Evolutionary conservation across 177 flowering plant species (phyloP).

Genomic region (Telopea speciosissima): DNA sequence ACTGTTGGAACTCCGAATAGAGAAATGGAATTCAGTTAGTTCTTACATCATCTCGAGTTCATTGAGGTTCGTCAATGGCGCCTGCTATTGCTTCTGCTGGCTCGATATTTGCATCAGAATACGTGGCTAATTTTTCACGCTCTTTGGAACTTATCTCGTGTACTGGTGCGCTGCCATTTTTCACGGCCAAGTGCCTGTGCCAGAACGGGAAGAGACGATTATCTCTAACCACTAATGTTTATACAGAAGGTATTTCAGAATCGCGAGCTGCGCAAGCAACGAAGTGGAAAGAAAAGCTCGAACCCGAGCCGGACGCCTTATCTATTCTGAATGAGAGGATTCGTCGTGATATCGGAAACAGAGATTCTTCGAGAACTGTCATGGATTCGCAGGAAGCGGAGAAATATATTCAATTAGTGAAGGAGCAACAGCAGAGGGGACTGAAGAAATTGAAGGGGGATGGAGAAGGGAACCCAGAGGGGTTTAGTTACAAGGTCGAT

Average conservation of each 20-base stretch:
- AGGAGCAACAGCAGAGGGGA: conserved; percentile 92
- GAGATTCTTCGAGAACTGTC: conserved; percentile 34
- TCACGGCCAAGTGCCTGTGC: conserved; percentile 16
- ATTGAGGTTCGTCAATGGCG: conserved; percentile 9
- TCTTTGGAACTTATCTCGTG: conserved; percentile 21
- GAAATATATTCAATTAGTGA: conserved; percentile 70
- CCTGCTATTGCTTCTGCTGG: conserved; percentile 17
- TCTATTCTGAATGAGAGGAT: conserved; percentile 59
- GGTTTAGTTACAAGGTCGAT: conserved; percentile 68
- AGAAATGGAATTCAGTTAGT: too few relatives aligned
- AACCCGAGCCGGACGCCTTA: conserved; percentile 42
- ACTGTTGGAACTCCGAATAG: too few relatives aligned
- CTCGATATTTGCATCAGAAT: conserved; percentile 16
- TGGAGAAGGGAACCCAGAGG: conserved; percentile 18
- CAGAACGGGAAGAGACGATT: conserved; percentile 7
- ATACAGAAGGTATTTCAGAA: conserved; percentile 25
- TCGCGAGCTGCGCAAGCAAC: conserved; percentile 16
- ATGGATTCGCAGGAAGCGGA: conserved; percentile 76
- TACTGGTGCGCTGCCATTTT: conserved; percentile 12
- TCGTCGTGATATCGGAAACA: conserved; percentile 45
- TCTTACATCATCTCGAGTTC: background rate
- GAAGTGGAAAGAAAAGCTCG: conserved; percentile 17
- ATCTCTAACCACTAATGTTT: conserved; percentile 15
- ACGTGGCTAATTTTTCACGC: background rate
- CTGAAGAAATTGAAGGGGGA: conserved; percentile 69